A percentile compares a stretch with the other conserved stretches of the same genome.
phyloP scores from a whole-genome alignment of 306 rosid genomes.

The Acacia melanoxylon region DNA sequence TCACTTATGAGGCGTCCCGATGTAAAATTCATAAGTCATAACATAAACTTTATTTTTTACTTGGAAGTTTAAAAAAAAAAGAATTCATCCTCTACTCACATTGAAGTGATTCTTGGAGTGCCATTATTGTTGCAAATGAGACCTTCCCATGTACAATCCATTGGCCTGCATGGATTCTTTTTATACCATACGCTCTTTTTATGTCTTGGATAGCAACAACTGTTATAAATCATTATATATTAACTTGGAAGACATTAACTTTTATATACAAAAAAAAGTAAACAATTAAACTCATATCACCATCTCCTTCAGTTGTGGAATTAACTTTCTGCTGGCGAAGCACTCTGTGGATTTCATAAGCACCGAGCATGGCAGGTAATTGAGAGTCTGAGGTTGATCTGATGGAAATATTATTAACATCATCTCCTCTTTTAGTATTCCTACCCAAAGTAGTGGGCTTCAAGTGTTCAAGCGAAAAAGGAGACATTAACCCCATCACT shows the following conservation, averaged over 20 bases:
- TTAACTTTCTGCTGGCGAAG: not conserved
- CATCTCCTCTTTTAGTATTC: not conserved
- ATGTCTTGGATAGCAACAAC: slow-evolving; percentile 10
- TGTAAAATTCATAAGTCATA: no score
- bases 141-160: not conserved
- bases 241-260: not conserved
- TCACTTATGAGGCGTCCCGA: no score
- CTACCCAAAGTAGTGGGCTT: not conserved
- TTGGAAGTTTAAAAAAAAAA: not conserved
- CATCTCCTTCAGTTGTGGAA: not conserved
- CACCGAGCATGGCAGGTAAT: not conserved
- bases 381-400: not conserved
- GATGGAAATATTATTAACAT: not conserved
- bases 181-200: not conserved
- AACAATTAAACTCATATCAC: not conserved
- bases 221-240: not conserved
- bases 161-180: slow-evolving; percentile 34
- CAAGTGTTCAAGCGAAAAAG: not conserved
- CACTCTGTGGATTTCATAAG: not conserved
- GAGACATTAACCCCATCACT: not conserved
- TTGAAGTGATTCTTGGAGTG: slow-evolving; percentile 33
- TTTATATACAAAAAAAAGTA: not conserved
- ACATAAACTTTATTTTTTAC: no score
- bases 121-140: slow-evolving; percentile 21
- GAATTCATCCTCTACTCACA: slow-evolving; percentile 26